phyloP scores from a whole-genome alignment of 2,329 filamentous ascomycete genomes.

The Ilyonectria robusta region DNA sequence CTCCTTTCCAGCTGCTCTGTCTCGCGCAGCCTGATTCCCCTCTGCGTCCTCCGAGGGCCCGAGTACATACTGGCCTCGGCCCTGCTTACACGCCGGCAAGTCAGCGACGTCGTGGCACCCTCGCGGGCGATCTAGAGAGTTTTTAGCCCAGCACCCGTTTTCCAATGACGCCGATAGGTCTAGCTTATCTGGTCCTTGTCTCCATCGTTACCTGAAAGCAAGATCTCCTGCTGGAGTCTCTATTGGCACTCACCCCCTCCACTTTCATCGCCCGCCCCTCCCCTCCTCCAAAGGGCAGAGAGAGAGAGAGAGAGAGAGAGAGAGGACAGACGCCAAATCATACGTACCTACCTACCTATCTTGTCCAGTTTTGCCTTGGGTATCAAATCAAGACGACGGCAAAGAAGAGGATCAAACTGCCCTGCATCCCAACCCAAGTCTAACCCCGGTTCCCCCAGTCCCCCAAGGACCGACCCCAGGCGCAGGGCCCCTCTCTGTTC shows the following conservation, averaged over 20 bases:
- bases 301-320: conserved; percentile 1
- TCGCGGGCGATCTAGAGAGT: conserved; percentile 32
- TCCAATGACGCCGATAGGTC: conserved; percentile 70
- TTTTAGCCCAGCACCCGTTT: conserved; percentile 32
- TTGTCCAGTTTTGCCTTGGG: not conserved
- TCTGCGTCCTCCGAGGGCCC: conserved; percentile 12
- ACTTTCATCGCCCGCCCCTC: conserved; percentile 24
- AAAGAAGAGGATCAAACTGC: conserved; percentile 31
- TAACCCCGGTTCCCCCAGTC: conserved; percentile 44
- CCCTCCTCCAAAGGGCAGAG: conserved; percentile 21
- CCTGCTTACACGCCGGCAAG: conserved; percentile 31
- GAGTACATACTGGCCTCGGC: conserved; percentile 16
- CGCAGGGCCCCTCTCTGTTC: conserved; percentile 11
- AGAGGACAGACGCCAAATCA: not conserved
- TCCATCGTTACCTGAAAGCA: conserved; percentile 65
- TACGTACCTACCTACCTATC: conserved; percentile 4
- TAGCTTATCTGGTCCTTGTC: conserved; percentile 70
- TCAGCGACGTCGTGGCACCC: conserved; percentile 35
- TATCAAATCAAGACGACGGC: conserved; percentile 27
- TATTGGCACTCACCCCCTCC: conserved; percentile 24
- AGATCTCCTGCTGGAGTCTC: conserved; percentile 27
- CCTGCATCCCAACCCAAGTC: conserved; percentile 38
- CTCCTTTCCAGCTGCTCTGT: conserved; percentile 20
- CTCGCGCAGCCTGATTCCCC: conserved; percentile 22
- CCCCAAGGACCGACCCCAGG: conserved; percentile 11